These are phyloP conservation scores for Cardamine resedifolia DNA, from an alignment of 345 rosid species.

Conservation along the genomic window DNA sequence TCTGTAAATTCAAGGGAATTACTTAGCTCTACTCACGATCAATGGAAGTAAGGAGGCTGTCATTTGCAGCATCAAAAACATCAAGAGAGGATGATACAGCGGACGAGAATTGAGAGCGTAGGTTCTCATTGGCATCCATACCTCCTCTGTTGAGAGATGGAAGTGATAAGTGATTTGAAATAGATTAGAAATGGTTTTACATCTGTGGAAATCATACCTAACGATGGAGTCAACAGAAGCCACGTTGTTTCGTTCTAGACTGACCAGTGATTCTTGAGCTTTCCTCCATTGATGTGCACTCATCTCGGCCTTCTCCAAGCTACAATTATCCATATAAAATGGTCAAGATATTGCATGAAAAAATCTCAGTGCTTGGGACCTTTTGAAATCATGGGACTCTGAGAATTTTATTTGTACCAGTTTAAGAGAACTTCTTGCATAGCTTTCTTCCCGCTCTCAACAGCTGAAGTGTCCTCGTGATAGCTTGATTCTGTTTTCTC, in stretches of 20 bases:
- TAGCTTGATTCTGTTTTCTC: conserved; percentile 72
- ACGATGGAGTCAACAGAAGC: conserved; percentile 85
- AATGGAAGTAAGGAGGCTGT: conserved; percentile 63
- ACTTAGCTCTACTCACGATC: conserved; percentile 60
- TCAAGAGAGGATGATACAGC: conserved; percentile 72
- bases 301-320: conserved; percentile 72
- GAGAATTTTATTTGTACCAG: conserved; percentile 51
- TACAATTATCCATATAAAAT: conserved; percentile 38
- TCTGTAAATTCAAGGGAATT: not conserved
- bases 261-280: conserved; percentile 83
- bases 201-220: conserved; percentile 51
- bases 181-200: not conserved
- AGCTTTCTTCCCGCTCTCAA: conserved; percentile 76
- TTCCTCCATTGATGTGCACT: conserved; percentile 84
- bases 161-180: conserved; percentile 12
- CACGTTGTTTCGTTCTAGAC: conserved; percentile 74
- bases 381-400: not conserved
- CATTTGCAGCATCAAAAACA: conserved; percentile 64
- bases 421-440: conserved; percentile 73
- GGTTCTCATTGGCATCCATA: conserved; percentile 65
- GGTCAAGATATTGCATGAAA: conserved; percentile 24
- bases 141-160: conserved; percentile 58
- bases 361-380: not conserved
- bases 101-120: conserved; percentile 63
- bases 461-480: conserved; percentile 65